Percentiles rank a stretch among this genome's conserved stretches.
Conservation (phyloP, 2,329 filamentous ascomycete species). For the Ceratocystis colombiana region DNA sequence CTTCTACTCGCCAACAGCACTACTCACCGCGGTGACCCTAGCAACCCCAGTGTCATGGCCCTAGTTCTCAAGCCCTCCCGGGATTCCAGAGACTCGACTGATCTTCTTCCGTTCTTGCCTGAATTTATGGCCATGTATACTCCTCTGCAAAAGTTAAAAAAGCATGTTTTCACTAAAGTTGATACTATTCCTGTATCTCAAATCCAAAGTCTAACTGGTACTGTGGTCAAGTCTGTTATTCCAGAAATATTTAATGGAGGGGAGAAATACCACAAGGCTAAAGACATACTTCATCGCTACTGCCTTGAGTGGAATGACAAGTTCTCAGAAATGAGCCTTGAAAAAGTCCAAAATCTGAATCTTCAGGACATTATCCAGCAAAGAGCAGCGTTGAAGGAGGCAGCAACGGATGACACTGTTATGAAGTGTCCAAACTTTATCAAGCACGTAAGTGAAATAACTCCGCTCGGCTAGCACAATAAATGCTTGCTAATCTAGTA, state of each 20-base stretch:
- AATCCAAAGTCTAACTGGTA: slow-evolving; percentile 74
- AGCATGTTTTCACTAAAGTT: slow-evolving; percentile 58
- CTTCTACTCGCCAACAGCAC: slow-evolving; percentile 65
- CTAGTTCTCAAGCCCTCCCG: slow-evolving; percentile 64
- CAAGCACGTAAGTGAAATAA: slow-evolving; percentile 60
- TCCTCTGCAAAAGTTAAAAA: slow-evolving; percentile 54
- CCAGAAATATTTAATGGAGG: slow-evolving; percentile 49
- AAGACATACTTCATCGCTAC: slow-evolving; percentile 57
- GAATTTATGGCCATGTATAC: slow-evolving; percentile 58
- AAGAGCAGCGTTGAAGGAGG: slow-evolving; percentile 52
- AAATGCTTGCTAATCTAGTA: slow-evolving; percentile 6
- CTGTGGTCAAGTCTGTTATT: slow-evolving; percentile 48
- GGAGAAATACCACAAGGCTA: slow-evolving; percentile 44
- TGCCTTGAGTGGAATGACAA: slow-evolving; percentile 49
- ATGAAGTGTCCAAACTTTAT: slow-evolving; percentile 66
- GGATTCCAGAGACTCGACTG: slow-evolving; percentile 64
- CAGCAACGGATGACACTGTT: slow-evolving; percentile 55
- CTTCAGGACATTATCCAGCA: slow-evolving; percentile 70
- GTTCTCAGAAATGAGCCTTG: slow-evolving; percentile 80
- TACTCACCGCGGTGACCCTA: slow-evolving; percentile 46
- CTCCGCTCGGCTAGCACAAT: background rate
- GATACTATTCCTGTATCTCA: slow-evolving; percentile 63
- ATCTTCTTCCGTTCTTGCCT: slow-evolving; percentile 73
- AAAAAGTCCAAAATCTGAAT: slow-evolving; percentile 69
- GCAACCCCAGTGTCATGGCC: slow-evolving; percentile 61